phyloP scores from a whole-genome alignment of 2,329 filamentous ascomycete species.

The Diplodia mutila region DNA sequence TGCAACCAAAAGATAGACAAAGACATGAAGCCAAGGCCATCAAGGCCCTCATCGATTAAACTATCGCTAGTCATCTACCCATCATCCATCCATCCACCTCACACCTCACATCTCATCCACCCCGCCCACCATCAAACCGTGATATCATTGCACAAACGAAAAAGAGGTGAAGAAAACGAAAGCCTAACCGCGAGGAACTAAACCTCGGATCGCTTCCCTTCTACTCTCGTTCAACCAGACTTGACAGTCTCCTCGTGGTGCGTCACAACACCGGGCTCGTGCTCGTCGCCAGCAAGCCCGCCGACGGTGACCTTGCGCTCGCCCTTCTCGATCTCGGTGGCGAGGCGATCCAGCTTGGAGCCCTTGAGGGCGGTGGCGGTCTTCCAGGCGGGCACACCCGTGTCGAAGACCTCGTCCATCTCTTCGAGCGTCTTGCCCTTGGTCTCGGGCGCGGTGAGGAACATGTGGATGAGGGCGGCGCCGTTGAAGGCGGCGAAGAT shows the following conservation, averaged over 20 bases:
- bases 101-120: not conserved
- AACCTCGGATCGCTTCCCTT: not conserved
- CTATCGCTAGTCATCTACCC: not conserved
- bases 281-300: not conserved
- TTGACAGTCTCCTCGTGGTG: not conserved
- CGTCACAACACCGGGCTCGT: not conserved
- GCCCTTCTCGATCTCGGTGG: conserved; percentile 43
- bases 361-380: conserved; percentile 29
- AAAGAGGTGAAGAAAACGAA: not conserved
- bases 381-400: conserved; percentile 11
- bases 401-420: conserved; percentile 36
- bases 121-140: not conserved
- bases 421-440: conserved; percentile 38
- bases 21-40: not conserved
- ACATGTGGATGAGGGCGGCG: conserved; percentile 32
- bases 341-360: conserved; percentile 41
- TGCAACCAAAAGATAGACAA: too few species aligned
- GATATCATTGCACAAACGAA: not conserved
- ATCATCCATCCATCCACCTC: too few species aligned
- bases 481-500: conserved; percentile 35
- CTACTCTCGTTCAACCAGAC: not conserved
- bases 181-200: too few species aligned
- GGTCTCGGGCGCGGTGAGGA: conserved; percentile 38
- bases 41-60: not conserved
- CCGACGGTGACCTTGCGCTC: conserved; percentile 27